phyloP scores from a whole-genome alignment of 208 protist genomes.

The Acanthamoeba pearcei region DNA sequence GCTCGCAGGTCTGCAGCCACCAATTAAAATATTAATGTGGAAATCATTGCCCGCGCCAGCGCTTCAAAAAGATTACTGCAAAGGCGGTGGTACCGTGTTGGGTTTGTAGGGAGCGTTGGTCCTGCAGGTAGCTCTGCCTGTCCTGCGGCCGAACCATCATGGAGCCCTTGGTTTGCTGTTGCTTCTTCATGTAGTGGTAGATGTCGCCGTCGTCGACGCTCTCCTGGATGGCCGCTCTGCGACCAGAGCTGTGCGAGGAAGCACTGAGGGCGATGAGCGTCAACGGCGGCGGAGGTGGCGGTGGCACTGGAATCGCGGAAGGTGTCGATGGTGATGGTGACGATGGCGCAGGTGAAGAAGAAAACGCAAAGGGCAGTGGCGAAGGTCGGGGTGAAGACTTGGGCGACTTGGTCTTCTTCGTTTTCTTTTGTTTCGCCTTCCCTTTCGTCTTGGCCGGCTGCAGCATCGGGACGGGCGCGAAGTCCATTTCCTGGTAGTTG shows the following conservation, averaged over 20 bases:
- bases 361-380: background rate
- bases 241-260: background rate
- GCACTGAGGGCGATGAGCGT: background rate
- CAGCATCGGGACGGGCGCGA: background rate
- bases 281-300: background rate
- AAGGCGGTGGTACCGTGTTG: background rate
- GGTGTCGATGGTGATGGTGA: no score
- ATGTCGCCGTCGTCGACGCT: background rate
- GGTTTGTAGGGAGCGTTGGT: background rate
- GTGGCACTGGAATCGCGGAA: background rate
- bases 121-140: background rate
- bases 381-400: background rate
- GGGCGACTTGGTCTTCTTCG: background rate
- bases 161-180: background rate
- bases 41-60: no score
- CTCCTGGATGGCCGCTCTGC: background rate
- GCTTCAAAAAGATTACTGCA: background rate
- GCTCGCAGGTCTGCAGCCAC: background rate
- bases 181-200: slow-evolving; percentile 4
- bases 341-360: background rate
- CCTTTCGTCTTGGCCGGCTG: background rate
- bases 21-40: no score
- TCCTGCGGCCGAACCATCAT: background rate
- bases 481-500: background rate
- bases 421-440: background rate